Evolutionary conservation across 1,139 yeast genomes (phyloP), one percentile per base, ranked within the genome.

Genomic region (Nadsonia starkeyi-henricii): DNA sequence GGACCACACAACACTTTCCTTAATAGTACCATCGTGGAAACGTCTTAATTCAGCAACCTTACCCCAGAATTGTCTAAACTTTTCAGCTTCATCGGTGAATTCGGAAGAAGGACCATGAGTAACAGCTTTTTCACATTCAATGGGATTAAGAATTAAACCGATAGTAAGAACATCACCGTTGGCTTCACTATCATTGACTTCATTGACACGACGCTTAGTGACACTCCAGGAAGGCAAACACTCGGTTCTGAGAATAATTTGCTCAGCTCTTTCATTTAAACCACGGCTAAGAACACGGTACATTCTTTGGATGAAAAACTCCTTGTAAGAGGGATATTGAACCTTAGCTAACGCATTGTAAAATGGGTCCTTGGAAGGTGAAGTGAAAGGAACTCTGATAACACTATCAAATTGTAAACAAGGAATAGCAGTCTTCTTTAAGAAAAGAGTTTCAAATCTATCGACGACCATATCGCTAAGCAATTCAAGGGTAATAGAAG

Each of bases 31-130:
- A 63, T 89, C 95, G 42, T 64, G 66, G 67, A 89, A 93, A 62
- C 94, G 77, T 69, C 99, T 78, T 52, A 91, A 71, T 17, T 94
- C 86, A 0, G 95, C 80, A 57, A 77, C 81, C 15, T 75, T 62
- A 2, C 97, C 97, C 99, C 98, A 93, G 61, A 91, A 89, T 3
- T 78, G 70, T 56, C 85, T 77, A 68, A 93, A 91, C 49, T 74
- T 72, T 8, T 70, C 62, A 5, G 81, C 79, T 33, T 74, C 79
- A 43, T 74, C 77, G 46, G 76, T 77, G 47, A 78, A 76, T 50
- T 75, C 76, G 3, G 70, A 65, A n/a, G 66, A 58, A 2, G 97
- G 96, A 1, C 97, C 98, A 58, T 78, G 83, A 1, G 94, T 85
- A 2, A 91, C 85, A 45, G 85, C 65, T 62, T 81, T 83, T 57